Conservation (phyloP, 176 grass and related monocot genomes). For the barley (Hordeum vulgare) region DNA sequence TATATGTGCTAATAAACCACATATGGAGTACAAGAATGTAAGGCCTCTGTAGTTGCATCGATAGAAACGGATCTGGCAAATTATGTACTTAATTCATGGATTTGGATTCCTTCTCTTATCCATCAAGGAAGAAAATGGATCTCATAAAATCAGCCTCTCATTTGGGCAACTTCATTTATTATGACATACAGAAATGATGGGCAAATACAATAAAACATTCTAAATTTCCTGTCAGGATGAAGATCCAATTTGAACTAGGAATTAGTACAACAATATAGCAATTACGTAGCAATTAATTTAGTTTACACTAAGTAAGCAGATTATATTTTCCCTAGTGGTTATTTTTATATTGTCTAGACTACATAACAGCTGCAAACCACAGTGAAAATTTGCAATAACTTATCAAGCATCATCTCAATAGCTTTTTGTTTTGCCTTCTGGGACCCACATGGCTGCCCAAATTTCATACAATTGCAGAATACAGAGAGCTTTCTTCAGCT, state of each 20-base stretch:
- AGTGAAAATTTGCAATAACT: background rate
- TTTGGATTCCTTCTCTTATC: background rate
- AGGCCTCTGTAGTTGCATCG: background rate
- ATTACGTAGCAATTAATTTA: background rate
- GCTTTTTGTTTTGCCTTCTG: slow-evolving; percentile 7
- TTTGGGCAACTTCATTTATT: background rate
- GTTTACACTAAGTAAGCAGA: background rate
- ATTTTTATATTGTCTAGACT: background rate
- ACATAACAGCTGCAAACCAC: background rate
- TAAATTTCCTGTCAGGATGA: background rate
- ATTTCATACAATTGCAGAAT: slow-evolving; percentile 39
- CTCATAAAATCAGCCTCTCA: background rate
- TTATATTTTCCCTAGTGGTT: background rate
- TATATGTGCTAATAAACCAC: too few species aligned
- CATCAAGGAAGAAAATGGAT: background rate
- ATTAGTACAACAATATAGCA: background rate
- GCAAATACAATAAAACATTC: background rate
- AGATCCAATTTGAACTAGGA: background rate
- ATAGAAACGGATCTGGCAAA: background rate
- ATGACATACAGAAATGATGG: background rate
- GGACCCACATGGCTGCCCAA: slow-evolving; percentile 61
- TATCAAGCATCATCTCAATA: background rate
- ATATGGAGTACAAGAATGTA: background rate
- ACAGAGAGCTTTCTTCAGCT: slow-evolving; percentile 44
- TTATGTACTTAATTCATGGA: background rate